Base-by-base conservation (phyloP, 1,284 basidiomycete species). In the Inonotus hispidus region DNA sequence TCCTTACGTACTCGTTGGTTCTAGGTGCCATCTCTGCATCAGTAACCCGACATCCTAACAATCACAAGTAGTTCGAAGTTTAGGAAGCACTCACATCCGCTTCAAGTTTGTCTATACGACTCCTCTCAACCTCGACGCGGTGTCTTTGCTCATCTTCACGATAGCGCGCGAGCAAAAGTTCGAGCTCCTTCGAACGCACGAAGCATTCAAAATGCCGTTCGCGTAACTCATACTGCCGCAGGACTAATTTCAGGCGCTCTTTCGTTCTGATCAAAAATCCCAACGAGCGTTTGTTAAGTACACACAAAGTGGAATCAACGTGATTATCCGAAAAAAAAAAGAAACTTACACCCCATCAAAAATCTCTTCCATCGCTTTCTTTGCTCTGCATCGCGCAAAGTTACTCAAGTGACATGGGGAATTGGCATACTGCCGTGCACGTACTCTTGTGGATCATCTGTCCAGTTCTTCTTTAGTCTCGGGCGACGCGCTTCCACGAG, bases 171-270 rank as follows among this genome's bases (percentile, higher is more conserved):
- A 93, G 77, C 19, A 93, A 73, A 6, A 93, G 87, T 70, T 93
- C 91, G 23, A 93, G 80, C 72, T 93, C 91, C 73, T 93, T 93
- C 43, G 90, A 92, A 49, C 90, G 86, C 61, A 93, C 86, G 21
- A 93, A 87, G 66, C 89, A 91, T 73, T 92, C 91, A 66, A 92
- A 93, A 77, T 93, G 90, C 69, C 84, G 85, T 74, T 93, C 90
- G 63, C 90, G 85, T 59, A 92, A 82, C 69, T 93, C 87, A 68
- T 93, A 93, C 69, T 92, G 90, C 37, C 84, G 82, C 53, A 93
- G 81, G 47, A 93, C 81, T 66, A 91, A 87, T 70, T 92, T 93
- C 71, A 93, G 76, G 50, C 90, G 84, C 72, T 90, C 88, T 49
- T 88, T 87, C 45, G 61, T 59, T 37, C 61, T 63, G 41, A 23